Evolutionary conservation across 2,329 filamentous ascomycete species (phyloP).

Genomic region (Ophiosphaerella narmari): DNA sequence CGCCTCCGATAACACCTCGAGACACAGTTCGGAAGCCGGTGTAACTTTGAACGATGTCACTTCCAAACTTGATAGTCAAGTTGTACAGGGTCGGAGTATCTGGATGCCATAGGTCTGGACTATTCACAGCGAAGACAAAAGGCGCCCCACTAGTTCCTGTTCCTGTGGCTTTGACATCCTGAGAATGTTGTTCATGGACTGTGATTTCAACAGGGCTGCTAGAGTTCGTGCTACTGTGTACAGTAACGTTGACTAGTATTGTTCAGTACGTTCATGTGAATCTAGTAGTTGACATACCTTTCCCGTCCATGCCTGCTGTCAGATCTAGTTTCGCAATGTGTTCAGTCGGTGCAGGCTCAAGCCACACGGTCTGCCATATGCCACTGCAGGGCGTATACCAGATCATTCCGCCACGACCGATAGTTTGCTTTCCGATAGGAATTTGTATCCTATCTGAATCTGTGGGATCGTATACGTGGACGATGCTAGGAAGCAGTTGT

Average conservation of each 20-base stretch:
- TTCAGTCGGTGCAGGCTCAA: slow-evolving; percentile 64
- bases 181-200: slow-evolving; percentile 40
- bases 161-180: slow-evolving; percentile 51
- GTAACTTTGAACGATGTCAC: slow-evolving; percentile 66
- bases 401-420: slow-evolving; percentile 61
- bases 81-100: slow-evolving; percentile 67
- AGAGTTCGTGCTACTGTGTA: slow-evolving; percentile 52
- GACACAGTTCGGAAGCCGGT: slow-evolving; percentile 71
- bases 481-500: slow-evolving; percentile 50
- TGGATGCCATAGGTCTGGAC: slow-evolving; percentile 68
- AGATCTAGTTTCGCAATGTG: slow-evolving; percentile 65
- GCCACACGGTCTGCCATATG: slow-evolving; percentile 76
- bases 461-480: slow-evolving; percentile 71
- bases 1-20: slow-evolving; percentile 59
- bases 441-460: slow-evolving; percentile 61
- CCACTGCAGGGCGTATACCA: slow-evolving; percentile 75
- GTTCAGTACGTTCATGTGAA: slow-evolving; percentile 14
- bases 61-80: slow-evolving; percentile 58
- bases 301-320: slow-evolving; percentile 51
- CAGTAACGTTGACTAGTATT: slow-evolving; percentile 59
- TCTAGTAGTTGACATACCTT: slow-evolving; percentile 18
- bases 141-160: slow-evolving; percentile 54
- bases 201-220: slow-evolving; percentile 46
- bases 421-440: slow-evolving; percentile 69
- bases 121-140: slow-evolving; percentile 61